Evolutionary conservation across 352 stramenopile genomes (phyloP).

Genomic region (Phytophthora kernoviae): DNA sequence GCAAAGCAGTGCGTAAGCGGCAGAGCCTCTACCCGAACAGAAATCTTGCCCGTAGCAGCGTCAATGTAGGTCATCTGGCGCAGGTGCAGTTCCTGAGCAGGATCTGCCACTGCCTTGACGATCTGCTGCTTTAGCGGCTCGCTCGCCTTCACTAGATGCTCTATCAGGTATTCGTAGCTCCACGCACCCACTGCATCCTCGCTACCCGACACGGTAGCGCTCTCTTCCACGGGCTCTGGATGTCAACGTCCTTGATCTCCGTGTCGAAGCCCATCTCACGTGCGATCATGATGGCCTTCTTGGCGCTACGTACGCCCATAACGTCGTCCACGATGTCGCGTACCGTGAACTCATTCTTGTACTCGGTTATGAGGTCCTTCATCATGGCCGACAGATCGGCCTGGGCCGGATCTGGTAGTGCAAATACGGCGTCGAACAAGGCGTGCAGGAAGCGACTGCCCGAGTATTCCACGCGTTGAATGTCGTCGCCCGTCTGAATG

Average conservation of each 20-base stretch:
- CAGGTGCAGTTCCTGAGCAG: conserved; percentile 35
- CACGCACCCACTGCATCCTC: conserved; percentile 40
- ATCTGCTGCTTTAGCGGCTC: conserved; percentile 50
- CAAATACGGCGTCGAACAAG: conserved; percentile 64
- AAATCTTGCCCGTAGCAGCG: conserved; percentile 48
- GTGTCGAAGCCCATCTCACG: conserved; percentile 91
- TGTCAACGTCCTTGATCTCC: conserved; percentile 72
- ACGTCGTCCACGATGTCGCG: conserved; percentile 93
- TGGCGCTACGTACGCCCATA: conserved; percentile 86
- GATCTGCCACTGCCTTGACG: conserved; percentile 25
- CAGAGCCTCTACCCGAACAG: conserved; percentile 55
- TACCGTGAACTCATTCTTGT: conserved; percentile 56
- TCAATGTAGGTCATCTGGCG: conserved; percentile 68
- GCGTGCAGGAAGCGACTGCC: conserved; percentile 89
- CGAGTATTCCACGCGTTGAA: conserved; percentile 90
- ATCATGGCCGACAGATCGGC: conserved; percentile 73
- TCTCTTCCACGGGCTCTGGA: conserved; percentile 54
- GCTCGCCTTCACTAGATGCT: conserved; percentile 51
- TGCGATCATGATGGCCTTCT: conserved; percentile 93
- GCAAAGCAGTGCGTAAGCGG: conserved; percentile 55
- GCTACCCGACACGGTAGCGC: conserved; percentile 35
- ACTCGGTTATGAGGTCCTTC: conserved; percentile 60
- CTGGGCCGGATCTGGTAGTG: conserved; percentile 24
- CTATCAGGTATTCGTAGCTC: conserved; percentile 62
- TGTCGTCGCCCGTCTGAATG: conserved; percentile 91